These are phyloP conservation scores for Saururus chinensis DNA, from an alignment of 164 flowering plant species.

Conservation along the genomic window DNA sequence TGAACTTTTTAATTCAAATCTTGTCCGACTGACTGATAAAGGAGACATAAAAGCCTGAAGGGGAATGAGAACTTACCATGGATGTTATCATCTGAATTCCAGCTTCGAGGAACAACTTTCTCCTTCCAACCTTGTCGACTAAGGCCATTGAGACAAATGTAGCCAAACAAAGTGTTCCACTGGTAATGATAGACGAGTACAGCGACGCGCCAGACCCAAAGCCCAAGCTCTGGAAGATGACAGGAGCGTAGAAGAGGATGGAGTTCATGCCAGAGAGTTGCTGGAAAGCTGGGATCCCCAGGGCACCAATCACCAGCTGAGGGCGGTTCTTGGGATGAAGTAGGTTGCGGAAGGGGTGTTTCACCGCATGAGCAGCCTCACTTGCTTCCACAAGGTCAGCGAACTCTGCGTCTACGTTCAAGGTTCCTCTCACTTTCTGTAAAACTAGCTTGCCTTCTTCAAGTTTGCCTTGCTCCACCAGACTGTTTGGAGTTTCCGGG, in stretches of 20 bases:
- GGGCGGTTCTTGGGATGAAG: slow-evolving; percentile 58
- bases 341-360: slow-evolving; percentile 72
- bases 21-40: too few species aligned
- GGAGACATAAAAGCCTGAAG: not conserved
- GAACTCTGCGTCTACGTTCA: slow-evolving; percentile 68
- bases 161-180: slow-evolving; percentile 50
- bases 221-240: slow-evolving; percentile 78
- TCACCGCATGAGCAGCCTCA: slow-evolving; percentile 48
- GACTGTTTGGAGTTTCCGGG: slow-evolving; percentile 93
- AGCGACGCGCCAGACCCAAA: slow-evolving; percentile 55
- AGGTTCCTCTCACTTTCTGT: slow-evolving; percentile 69
- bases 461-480: slow-evolving; percentile 63
- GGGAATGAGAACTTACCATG: slow-evolving; percentile 34
- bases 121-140: slow-evolving; percentile 74
- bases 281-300: slow-evolving; percentile 86
- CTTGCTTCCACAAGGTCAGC: slow-evolving; percentile 74
- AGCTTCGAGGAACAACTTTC: slow-evolving; percentile 75
- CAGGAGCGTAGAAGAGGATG: slow-evolving; percentile 88
- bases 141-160: slow-evolving; percentile 64
- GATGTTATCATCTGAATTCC: slow-evolving; percentile 63
- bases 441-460: slow-evolving; percentile 50
- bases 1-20: not conserved
- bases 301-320: slow-evolving; percentile 60
- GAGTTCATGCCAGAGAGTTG: slow-evolving; percentile 89
- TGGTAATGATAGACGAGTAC: slow-evolving; percentile 59